phyloP scores from a whole-genome alignment of 2,329 filamentous ascomycete genomes.

The Penicillium sp. region DNA sequence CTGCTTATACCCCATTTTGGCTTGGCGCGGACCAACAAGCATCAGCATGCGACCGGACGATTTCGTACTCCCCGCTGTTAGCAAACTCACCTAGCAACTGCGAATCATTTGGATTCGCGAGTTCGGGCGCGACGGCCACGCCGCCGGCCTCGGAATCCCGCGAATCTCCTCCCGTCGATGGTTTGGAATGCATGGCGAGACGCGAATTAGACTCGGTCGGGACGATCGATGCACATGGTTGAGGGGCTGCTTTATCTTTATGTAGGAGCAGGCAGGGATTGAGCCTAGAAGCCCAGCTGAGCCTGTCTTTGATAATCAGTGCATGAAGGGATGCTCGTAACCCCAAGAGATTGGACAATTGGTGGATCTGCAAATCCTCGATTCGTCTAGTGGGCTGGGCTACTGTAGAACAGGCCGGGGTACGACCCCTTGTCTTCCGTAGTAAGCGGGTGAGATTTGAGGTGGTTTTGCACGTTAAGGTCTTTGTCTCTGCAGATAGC shows the following conservation, averaged over 20 bases:
- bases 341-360: not conserved
- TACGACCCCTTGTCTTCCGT: not conserved
- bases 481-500: not conserved
- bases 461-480: not conserved
- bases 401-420: conserved; percentile 2
- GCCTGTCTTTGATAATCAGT: not conserved
- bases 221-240: not conserved
- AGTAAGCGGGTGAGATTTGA: not conserved
- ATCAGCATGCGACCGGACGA: conserved; percentile 13
- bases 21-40: conserved; percentile 22
- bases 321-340: not conserved
- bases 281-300: not conserved
- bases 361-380: conserved; percentile 9
- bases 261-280: not conserved
- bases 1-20: conserved; percentile 60
- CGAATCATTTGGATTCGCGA: conserved; percentile 33
- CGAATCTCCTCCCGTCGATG: not conserved
- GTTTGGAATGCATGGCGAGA: not conserved
- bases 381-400: conserved; percentile 5
- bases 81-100: conserved; percentile 33
- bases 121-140: conserved; percentile 4
- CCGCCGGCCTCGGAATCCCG: not conserved
- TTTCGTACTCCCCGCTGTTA: not conserved
- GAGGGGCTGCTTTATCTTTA: not conserved
- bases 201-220: not conserved